Base-by-base conservation (phyloP, 2,329 filamentous ascomycete genomes). In the Apiospora koreana region DNA sequence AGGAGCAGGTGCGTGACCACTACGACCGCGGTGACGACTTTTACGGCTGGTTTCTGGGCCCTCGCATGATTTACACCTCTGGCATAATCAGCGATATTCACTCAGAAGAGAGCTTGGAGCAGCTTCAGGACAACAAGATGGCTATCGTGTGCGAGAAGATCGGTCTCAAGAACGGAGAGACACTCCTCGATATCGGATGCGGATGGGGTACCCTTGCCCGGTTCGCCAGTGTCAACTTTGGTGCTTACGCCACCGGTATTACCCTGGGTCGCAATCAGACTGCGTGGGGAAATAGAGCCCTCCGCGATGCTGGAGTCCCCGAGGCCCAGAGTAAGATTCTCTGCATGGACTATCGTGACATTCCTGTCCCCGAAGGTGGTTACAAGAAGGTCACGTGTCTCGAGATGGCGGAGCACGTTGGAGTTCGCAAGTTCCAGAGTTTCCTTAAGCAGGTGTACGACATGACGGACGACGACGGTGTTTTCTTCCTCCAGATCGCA, bases 401-500 rank as follows among this genome's bases (percentile, higher is more conserved):
- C 69, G 96, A 99, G 84, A 98, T 98, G 96, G 95, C 94, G 69
- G 96, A 98, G 87, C 96, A 99, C 85, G 96, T 98, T 76, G 96
- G 96, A 85, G 93, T 98, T 72, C 93, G 94, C 75, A 93, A 97
- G 84, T 92, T 98, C 79, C 85, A 86, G 71, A 83, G 85, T 73
- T 98, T 99, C 87, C 85, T 95, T 77, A 89, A 87, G 77, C 95
- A 98, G 85, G 93, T 97, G 70, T 89, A 97, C 81, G 92, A 97
- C 79, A 98, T 98, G 94, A 91, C 98, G 69, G 94, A 98, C 73
- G 96, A 98, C 75, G 94, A 98, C 75, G 96, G 96, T 81, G 89
- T 94, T 75, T 97, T 98, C 86, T 98, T 96, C 89, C 88, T 98
- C 72, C 96, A 98, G 83, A 94, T 97, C 77, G 94, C 95, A 77